Conservation (phyloP, 1,284 basidiomycete genomes). For the Psilocybe mexicana region DNA sequence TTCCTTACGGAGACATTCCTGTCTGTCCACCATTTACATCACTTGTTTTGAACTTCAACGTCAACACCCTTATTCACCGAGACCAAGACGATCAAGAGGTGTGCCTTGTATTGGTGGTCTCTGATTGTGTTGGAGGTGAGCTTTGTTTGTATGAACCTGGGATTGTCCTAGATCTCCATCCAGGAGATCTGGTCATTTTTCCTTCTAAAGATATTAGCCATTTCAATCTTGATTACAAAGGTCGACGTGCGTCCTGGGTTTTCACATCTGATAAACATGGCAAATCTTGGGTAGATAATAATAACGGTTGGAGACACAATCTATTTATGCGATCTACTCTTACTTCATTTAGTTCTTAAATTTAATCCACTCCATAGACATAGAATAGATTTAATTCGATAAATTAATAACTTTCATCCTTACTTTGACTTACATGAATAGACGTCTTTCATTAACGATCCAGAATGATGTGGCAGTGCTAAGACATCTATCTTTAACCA, state of each 20-base stretch:
- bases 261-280: neutral
- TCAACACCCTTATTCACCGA: neutral
- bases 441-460: too few species aligned
- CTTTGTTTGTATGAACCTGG: neutral
- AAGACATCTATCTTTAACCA: too few species aligned
- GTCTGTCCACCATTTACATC: neutral
- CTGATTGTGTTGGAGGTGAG: neutral
- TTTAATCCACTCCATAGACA: too few species aligned
- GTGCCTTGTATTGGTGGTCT: neutral
- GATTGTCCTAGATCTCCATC: neutral
- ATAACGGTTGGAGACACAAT: constrained; percentile 6
- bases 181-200: neutral
- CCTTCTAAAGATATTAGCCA: neutral
- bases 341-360: too few species aligned
- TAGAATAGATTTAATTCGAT: too few species aligned
- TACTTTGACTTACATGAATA: too few species aligned
- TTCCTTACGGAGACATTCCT: neutral
- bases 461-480: too few species aligned
- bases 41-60: neutral
- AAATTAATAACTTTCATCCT: too few species aligned
- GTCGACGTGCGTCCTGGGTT: neutral
- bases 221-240: neutral
- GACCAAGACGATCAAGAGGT: neutral
- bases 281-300: neutral
- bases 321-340: neutral